These are phyloP conservation scores for Sherardia arvensis DNA, from an alignment of 257 asterid genomes.

Conservation along the genomic window DNA sequence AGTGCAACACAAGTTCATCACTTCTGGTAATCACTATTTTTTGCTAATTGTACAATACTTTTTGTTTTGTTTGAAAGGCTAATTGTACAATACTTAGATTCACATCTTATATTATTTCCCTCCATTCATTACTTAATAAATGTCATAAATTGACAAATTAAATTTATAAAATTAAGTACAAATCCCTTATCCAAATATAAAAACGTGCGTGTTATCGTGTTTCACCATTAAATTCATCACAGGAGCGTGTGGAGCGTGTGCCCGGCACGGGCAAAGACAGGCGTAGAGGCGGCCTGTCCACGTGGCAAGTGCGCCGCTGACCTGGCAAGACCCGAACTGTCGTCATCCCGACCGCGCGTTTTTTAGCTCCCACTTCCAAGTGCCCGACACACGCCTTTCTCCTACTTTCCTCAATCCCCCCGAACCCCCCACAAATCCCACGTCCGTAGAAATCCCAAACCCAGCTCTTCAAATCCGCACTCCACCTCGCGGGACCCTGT, in stretches of 20 bases:
- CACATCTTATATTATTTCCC: no score
- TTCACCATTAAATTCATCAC: no score
- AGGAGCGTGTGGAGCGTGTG: neutral
- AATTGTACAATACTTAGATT: no score
- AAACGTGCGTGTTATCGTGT: no score
- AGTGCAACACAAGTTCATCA: no score
- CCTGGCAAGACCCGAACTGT: conserved; percentile 17
- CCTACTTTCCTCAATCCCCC: neutral
- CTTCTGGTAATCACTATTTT: no score
- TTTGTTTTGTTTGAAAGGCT: no score
- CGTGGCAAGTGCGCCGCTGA: conserved; percentile 14
- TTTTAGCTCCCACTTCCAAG: conserved; percentile 12
- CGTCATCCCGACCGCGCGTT: conserved; percentile 12
- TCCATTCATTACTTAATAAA: no score
- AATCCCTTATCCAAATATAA: no score
- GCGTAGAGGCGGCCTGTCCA: neutral
- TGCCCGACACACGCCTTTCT: conserved; percentile 44
- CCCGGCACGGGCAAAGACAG: neutral
- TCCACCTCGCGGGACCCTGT: neutral
- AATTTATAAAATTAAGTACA: no score
- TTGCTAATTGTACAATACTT: no score
- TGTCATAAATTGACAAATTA: no score
- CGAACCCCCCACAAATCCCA: neutral
- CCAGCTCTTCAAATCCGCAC: neutral
- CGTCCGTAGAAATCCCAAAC: neutral